Percentiles rank a stretch among this genome's conserved stretches.
Conservation (phyloP, 441 rosid genomes). For the Eutrema salsugineum region DNA sequence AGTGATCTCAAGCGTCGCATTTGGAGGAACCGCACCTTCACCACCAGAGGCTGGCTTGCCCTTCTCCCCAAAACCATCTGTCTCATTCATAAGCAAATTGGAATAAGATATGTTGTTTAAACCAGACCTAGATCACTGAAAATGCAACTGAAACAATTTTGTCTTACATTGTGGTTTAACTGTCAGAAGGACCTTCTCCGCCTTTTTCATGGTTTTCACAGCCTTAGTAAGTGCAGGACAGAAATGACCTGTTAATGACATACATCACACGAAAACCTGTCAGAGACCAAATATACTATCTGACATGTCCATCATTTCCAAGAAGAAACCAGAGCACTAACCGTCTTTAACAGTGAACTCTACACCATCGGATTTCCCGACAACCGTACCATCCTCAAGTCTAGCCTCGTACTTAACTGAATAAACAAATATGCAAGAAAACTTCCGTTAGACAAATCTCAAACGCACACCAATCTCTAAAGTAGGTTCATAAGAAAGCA, state of each 20-base stretch:
- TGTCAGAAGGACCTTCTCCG: conserved; percentile 64
- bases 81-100: background rate
- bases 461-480: background rate
- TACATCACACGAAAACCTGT: background rate
- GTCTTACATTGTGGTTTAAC: conserved; percentile 86
- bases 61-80: conserved; percentile 94
- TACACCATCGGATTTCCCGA: conserved; percentile 66
- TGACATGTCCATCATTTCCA: background rate
- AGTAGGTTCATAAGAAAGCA: background rate
- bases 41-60: conserved; percentile 56
- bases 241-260: conserved; percentile 47
- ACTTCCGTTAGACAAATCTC: background rate
- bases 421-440: background rate
- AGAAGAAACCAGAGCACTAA: conserved; percentile 10
- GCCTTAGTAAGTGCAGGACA: conserved; percentile 76
- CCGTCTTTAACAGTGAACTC: conserved; percentile 75
- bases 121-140: background rate
- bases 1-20: conserved; percentile 53
- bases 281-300: background rate
- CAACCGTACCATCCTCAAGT: conserved; percentile 72
- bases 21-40: conserved; percentile 73
- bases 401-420: conserved; percentile 73
- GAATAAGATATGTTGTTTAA: background rate
- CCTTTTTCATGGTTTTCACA: conserved; percentile 90
- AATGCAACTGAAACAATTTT: background rate